Conservation (phyloP, 2,329 filamentous ascomycete species). For the Ascochyta rabiei region DNA sequence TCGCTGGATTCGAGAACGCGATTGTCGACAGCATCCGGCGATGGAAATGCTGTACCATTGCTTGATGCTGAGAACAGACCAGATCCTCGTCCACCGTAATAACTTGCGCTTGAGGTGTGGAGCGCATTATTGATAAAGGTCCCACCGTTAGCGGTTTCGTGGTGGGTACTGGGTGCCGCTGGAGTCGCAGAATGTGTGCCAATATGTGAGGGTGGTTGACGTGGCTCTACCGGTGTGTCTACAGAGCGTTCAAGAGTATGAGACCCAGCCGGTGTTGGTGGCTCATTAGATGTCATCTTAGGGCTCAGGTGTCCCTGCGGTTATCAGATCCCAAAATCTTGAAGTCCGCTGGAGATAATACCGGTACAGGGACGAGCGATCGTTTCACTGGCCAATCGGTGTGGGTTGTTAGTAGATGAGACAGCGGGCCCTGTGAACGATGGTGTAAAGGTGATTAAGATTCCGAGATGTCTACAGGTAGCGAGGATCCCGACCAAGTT, state of each 20-base stretch:
- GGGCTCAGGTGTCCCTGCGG: constrained; percentile 3
- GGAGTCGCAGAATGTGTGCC: constrained; percentile 21
- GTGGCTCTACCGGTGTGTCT: constrained; percentile 40
- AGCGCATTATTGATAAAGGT: constrained; percentile 29
- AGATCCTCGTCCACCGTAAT: constrained; percentile 16
- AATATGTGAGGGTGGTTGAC: constrained; percentile 32
- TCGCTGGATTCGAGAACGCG: neutral
- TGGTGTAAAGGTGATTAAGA: neutral
- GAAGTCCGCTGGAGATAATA: neutral
- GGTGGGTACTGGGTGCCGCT: constrained; percentile 1
- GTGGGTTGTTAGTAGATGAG: neutral
- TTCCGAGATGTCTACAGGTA: neutral
- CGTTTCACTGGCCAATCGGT: neutral
- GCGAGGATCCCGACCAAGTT: neutral
- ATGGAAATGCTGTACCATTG: constrained; percentile 20
- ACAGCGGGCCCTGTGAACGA: neutral
- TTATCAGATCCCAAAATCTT: neutral
- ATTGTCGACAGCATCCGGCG: constrained; percentile 2
- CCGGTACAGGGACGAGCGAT: neutral
- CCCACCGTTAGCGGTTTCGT: neutral
- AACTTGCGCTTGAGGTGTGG: constrained; percentile 25
- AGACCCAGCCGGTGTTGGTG: constrained; percentile 39
- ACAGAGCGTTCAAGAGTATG: constrained; percentile 46
- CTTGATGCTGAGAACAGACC: constrained; percentile 19
- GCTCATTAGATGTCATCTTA: constrained; percentile 38